Evolutionary conservation across 2,329 filamentous ascomycete genomes (phyloP), one percentile per base, ranked within the genome.

Genomic region (Drechslerella dactyloides): DNA sequence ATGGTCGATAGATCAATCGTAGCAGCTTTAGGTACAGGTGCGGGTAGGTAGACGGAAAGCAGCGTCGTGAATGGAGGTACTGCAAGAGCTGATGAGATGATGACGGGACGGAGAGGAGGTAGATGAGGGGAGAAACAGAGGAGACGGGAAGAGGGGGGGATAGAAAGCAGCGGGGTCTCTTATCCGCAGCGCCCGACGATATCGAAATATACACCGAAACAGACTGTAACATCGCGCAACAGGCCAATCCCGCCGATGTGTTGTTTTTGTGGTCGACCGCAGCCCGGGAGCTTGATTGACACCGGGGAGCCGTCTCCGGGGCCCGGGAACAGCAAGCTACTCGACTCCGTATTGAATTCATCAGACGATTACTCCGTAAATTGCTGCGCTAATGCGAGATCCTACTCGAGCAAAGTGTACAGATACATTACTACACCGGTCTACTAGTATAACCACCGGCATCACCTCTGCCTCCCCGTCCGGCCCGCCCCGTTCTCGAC

Each of bases 221-320:
- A 15, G 30, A 19, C 44, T 44, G 33, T 30, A 44, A 27, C 46
- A 35, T 10, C 17, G 30, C 10, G 24, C 46, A 48, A 46, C 35
- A 17, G n/a, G 21, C 2, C 24, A 19, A 19, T 23, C 21, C 17
- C 1, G 46, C 46, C 42, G 21, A 58, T 58, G 55, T 21, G 55
- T 58, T 58, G 55, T 50, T 58, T 58, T 58, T 58, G 55, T 58
- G 30, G 55, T 48, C 24, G 46, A 30, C 37, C 27, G 24, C 1
- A 5, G 13, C 44, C 17, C n/a, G n/a, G n/a, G n/a, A n/a, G n/a
- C n/a, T n/a, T n/a, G 42, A 23, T 35, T 10, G 6, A 15, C 13
- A 8, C 44, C 35, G 2, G 35, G 19, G 21, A 33, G 11, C 11
- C 17, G 21, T 3, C 42, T 46, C 42, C 42, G 15, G 15, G 42